phyloP scores from a whole-genome alignment of 225 moss, liverwort and hornwort species.

The Sphagnum tenellum region DNA sequence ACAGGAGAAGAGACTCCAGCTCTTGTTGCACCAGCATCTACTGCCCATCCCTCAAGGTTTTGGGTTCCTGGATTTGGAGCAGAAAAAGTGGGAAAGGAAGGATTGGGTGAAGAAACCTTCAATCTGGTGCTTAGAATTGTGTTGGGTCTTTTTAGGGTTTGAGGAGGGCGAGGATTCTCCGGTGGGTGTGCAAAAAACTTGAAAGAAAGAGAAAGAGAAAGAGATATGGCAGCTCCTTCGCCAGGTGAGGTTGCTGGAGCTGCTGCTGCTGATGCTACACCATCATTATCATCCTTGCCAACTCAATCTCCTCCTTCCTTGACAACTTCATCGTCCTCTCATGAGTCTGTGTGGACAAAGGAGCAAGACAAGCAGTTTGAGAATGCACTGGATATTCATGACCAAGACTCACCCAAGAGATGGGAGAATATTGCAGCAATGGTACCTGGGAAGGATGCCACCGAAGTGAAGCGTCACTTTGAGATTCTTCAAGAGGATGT shows the following conservation, averaged over 20 bases:
- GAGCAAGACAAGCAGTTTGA: constrained; percentile 84
- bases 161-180: too few species aligned
- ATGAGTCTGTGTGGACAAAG: constrained; percentile 46
- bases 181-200: too few species aligned
- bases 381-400: constrained; percentile 57
- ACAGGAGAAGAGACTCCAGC: too few species aligned
- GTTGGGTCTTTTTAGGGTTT: too few species aligned
- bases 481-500: constrained; percentile 75
- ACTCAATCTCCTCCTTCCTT: background rate
- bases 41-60: too few species aligned
- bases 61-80: too few species aligned
- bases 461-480: constrained; percentile 71
- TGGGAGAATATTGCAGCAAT: constrained; percentile 78
- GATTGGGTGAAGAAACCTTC: too few species aligned
- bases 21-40: too few species aligned
- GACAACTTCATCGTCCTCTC: constrained; percentile 31
- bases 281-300: too few species aligned
- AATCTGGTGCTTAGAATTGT: too few species aligned
- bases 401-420: constrained; percentile 45
- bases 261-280: background rate
- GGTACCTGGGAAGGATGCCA: constrained; percentile 66
- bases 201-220: constrained; percentile 1
- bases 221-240: constrained; percentile 12
- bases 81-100: too few species aligned
- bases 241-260: constrained; percentile 2